Evolutionary conservation across 75 land plant species (phyloP).

Genomic region (Pinus albicaulis): DNA sequence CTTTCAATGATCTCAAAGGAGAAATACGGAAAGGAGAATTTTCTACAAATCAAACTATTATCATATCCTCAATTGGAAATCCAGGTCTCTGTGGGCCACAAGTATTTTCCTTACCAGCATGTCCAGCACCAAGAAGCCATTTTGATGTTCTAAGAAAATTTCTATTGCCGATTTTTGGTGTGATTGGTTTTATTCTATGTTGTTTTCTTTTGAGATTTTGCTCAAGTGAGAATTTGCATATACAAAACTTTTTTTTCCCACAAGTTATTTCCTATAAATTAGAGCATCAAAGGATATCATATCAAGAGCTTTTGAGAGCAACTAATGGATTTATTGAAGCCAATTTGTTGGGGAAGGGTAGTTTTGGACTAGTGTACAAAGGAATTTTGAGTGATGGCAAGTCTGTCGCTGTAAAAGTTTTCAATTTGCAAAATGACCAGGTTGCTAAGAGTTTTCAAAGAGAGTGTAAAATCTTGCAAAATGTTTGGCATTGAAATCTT

Average conservation of each 20-base stretch:
- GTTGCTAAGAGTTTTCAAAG: conserved; percentile 7
- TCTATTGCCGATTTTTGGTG: background rate
- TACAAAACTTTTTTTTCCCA: background rate
- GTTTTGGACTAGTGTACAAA: conserved; percentile 24
- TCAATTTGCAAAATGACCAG: conserved; percentile 8
- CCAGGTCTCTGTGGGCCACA: conserved; percentile 22
- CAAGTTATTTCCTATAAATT: background rate
- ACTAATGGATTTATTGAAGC: conserved; percentile 13
- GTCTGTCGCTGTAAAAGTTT: conserved; percentile 26
- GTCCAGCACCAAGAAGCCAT: background rate
- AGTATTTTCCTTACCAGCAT: conserved; percentile 2
- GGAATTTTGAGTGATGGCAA: conserved; percentile 13
- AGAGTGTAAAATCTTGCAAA: conserved; percentile 20
- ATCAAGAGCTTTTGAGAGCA: conserved; percentile 17
- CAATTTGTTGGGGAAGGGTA: conserved; percentile 23
- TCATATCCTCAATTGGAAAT: conserved; percentile 19
- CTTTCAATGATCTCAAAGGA: conserved; percentile 27
- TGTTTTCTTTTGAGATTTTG: background rate
- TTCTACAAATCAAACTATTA: conserved; percentile 10
- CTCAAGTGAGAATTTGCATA: conserved; percentile 1
- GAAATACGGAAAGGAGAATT: conserved; percentile 13
- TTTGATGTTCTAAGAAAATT: background rate
- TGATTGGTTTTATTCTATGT: background rate
- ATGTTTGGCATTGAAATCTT: conserved; percentile 23
- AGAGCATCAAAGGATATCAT: background rate